Evolutionary conservation across 2,329 filamentous ascomycete genomes (phyloP), one percentile per base, ranked within the genome.

Genomic region (Botrytis squamosa): DNA sequence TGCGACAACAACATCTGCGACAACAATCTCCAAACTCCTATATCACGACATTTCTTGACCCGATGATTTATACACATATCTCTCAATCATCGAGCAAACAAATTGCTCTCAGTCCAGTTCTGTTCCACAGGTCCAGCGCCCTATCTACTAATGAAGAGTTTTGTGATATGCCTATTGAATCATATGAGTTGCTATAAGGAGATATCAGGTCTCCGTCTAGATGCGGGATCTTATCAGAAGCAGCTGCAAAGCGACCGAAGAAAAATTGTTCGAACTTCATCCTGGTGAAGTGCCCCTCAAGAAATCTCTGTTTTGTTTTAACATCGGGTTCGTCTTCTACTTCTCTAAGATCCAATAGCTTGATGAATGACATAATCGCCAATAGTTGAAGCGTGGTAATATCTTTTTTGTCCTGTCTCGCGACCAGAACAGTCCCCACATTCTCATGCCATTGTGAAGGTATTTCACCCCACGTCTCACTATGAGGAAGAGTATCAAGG

Each of bases 81-180:
- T n/a, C 22, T 42, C 12, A 25, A n/a, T n/a, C 8, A 1, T 25
- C 7, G 16, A 0, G 3, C 1, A 0, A 0, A n/a, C 5, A 18
- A 25, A 4, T 1, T 63, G 14, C 18, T 3, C 36, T 3, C 3
- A 29, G 16, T 64, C 16, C 38, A 20, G n/a, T 18, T 18, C 0
- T 33, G 7, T 16, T 1, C 12, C 7, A 29, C 14, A 18, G n/a
- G 18, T 29, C 14, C 2, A 29, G 18, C 14, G 7, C 16, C 1
- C 0, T 16, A 55, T 16, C n/a, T 29, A 18, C 1, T 5, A 1
- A 6, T 18, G n/a, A 29, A 57, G 16, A 9, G n/a, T 29, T 1
- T 6, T 57, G 6, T 16, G 7, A 18, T 18, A 38, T 18, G 8
- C 12, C 18, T 1, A 6, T 20, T 18, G 16, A 3, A 16, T 42